Base-by-base conservation (phyloP, 2,329 filamentous ascomycete genomes). In the Ophiostoma australiae region DNA sequence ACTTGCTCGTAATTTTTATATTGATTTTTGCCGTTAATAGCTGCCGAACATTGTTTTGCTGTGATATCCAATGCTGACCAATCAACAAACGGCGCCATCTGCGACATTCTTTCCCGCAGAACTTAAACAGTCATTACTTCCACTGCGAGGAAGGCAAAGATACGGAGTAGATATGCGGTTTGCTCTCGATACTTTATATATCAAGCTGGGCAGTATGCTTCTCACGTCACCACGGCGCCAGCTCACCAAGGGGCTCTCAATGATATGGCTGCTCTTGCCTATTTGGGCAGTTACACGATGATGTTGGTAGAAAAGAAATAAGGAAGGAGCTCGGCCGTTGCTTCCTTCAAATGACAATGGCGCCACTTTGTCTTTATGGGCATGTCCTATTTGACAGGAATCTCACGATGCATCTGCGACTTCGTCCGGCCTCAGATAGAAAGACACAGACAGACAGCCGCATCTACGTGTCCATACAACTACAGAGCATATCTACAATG, bases 271-370 rank as follows among this genome's bases (percentile, higher is more conserved):
- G 61, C n/a, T 35, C 31, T 39, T 65, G 61, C 33, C 31, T 65
- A 37, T 65, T 65, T 37, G 61, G 61, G 61, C 15, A 39, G 61
- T 65, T 35, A 65, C 61, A 65, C 61, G 10, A 37, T 4, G 23
- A 20, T 20, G 13, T 4, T 35, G 15, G 31, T 31, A 65, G 35
- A 27, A 33, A 31, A 35, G 13, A 20, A 20, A 20, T 5, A 27
- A n/a, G 61, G 61, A 65, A 65, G 17, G 61, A 65, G 31, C 61
- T 37, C 33, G 15, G 15, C 37, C 61, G 61, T 17, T 39, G 61
- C 61, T 65, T 35, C 61, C 61, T n/a, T 17, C 3, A 17, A n/a
- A 27, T 33, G 20, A 10, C 48, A 55, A 23, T 55, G 48, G 2
- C 20, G 8, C 2, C 37, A 10, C 37, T 39, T 39, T 8, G 10